Percentiles rank a stretch among this genome's conserved stretches.
Evolutionary conservation across 73 alveolate genomes (phyloP).

Genomic region (Symbiodinium pilosum): DNA sequence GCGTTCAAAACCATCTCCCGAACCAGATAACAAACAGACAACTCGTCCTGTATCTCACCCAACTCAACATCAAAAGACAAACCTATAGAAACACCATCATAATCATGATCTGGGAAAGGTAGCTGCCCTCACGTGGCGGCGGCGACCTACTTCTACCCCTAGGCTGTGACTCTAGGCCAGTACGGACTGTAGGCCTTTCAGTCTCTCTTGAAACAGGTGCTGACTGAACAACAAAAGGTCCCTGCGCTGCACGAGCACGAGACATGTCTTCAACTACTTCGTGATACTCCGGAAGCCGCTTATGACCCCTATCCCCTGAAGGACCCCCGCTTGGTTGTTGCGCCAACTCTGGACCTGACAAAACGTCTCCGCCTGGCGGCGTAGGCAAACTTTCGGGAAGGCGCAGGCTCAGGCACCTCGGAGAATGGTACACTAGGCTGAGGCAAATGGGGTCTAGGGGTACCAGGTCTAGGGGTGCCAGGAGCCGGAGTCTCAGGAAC

Average conservation of each 20-base stretch:
- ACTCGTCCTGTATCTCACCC: background rate
- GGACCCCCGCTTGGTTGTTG: too few relatives aligned
- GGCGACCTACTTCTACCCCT: background rate
- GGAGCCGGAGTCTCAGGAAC: too few relatives aligned
- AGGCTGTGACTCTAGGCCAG: background rate
- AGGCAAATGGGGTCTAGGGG: too few relatives aligned
- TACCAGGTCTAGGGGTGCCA: background rate
- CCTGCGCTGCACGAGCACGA: background rate
- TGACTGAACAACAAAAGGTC: background rate
- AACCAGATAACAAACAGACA: background rate
- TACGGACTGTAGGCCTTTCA: background rate
- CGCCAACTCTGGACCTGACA: too few relatives aligned
- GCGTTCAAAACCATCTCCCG: background rate
- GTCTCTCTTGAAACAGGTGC: background rate
- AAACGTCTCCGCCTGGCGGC: background rate
- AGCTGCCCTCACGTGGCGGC: background rate
- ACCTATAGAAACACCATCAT: background rate
- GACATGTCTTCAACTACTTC: background rate
- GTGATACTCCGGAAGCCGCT: too few relatives aligned
- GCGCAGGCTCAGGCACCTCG: background rate
- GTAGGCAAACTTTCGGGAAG: background rate
- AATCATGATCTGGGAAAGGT: background rate
- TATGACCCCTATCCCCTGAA: background rate
- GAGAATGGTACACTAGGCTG: too few relatives aligned
- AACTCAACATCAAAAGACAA: background rate